Percentiles rank a stretch among this genome's conserved stretches.
Conservation (phyloP, 2,329 filamentous ascomycete species). For the Tolypocladium cylindrosporum region DNA sequence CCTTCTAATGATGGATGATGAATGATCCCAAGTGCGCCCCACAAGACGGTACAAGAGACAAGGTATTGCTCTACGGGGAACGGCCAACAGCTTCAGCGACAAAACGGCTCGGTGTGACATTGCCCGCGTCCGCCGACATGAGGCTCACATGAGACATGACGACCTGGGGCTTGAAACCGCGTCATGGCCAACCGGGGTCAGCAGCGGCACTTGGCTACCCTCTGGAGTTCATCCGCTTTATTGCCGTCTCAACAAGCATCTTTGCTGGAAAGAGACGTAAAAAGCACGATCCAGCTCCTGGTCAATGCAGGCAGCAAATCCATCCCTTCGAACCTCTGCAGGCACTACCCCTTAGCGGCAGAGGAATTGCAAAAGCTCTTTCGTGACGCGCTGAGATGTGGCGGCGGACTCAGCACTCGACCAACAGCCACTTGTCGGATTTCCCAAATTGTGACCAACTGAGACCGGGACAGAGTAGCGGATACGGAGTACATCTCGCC, state of each 20-base stretch:
- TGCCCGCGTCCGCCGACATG: background rate
- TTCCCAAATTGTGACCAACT: background rate
- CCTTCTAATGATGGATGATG: too few species aligned
- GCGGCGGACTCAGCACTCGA: background rate
- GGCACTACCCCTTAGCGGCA: background rate
- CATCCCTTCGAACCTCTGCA: background rate
- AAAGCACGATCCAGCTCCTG: background rate
- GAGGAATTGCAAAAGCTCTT: background rate
- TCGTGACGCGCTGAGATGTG: background rate
- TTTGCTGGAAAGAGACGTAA: background rate
- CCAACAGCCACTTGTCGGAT: background rate
- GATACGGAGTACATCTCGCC: background rate
- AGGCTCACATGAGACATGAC: background rate
- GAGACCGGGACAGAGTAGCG: background rate
- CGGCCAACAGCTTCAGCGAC: background rate
- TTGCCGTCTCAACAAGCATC: background rate
- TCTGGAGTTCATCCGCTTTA: background rate
- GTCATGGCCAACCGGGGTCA: background rate
- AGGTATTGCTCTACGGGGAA: background rate
- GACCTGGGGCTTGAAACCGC: background rate
- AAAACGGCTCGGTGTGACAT: background rate
- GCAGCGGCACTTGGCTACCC: background rate
- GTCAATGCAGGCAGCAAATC: background rate
- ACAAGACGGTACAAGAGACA: background rate
- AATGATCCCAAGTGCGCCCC: too few species aligned